Evolutionary conservation across 169 alveolate genomes (phyloP).

Genomic region (Eimeria zaria): DNA sequence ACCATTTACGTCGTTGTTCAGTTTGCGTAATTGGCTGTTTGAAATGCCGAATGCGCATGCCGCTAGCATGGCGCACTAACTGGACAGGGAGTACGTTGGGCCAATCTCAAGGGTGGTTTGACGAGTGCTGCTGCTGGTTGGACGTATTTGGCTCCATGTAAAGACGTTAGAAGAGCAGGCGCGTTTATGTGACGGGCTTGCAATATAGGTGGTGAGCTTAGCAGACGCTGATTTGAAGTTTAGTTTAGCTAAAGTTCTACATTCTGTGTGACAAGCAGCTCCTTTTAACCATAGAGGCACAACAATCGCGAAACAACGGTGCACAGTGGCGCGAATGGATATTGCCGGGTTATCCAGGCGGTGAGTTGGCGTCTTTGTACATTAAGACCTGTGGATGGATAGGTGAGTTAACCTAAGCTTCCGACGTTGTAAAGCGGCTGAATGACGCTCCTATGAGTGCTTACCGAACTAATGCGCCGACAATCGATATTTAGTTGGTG

Average conservation of each 20-base stretch:
- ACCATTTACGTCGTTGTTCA: neutral
- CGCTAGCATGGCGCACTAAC: neutral
- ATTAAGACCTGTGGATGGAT: too few relatives aligned
- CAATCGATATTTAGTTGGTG: too few relatives aligned
- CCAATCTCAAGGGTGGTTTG: neutral
- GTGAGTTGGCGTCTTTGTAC: neutral
- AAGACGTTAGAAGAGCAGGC: neutral
- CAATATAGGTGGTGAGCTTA: neutral
- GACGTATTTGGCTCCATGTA: neutral
- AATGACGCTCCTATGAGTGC: too few relatives aligned
- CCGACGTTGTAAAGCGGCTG: too few relatives aligned
- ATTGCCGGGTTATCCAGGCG: neutral
- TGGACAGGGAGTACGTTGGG: neutral
- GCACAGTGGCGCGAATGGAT: neutral
- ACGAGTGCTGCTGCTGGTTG: neutral
- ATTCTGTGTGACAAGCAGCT: too few relatives aligned
- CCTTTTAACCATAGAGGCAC: neutral
- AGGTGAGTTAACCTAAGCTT: too few relatives aligned
- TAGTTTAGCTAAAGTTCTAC: too few relatives aligned
- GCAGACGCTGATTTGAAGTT: neutral
- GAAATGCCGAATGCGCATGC: neutral
- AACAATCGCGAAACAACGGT: neutral
- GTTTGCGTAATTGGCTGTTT: neutral
- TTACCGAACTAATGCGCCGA: too few relatives aligned
- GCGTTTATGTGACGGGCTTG: neutral